A percentile compares a stretch with the other conserved stretches of the same genome.
Conservation (phyloP, 192 early-diverging fungal species). For the Coemansia reversa region DNA sequence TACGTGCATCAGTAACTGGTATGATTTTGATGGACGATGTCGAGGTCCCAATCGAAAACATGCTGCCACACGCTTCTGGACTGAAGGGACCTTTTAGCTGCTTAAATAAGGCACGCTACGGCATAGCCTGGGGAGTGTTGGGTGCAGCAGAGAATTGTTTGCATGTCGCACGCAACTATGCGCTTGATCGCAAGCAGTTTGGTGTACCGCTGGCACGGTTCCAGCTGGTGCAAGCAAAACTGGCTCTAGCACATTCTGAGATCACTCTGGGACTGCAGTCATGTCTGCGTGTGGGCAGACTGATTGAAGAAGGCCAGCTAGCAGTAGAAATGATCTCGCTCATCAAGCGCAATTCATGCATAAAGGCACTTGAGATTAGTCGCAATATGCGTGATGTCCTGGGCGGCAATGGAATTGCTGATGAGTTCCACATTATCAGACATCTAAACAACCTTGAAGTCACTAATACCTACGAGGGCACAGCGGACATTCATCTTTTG, state of each 20-base stretch:
- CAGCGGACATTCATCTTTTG: conserved; percentile 91
- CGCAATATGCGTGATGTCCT: conserved; percentile 87
- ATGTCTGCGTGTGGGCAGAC: conserved; percentile 84
- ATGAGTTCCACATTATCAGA: conserved; percentile 96
- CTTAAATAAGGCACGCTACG: conserved; percentile 95
- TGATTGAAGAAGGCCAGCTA: conserved; percentile 85
- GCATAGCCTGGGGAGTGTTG: conserved; percentile 95
- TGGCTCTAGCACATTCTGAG: conserved; percentile 92
- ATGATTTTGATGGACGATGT: conserved; percentile 99
- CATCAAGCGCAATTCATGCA: conserved; percentile 94
- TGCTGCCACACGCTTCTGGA: conserved; percentile 87
- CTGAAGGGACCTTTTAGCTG: conserved; percentile 96
- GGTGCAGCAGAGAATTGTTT: conserved; percentile 95
- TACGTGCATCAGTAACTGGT: conserved; percentile 91
- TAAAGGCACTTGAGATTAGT: conserved; percentile 91
- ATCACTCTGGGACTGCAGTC: conserved; percentile 88
- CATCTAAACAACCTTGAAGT: conserved; percentile 91
- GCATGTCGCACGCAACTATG: conserved; percentile 84
- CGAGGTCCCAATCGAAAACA: conserved; percentile 83
- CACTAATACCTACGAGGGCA: conserved; percentile 97
- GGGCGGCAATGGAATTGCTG: conserved; percentile 93
- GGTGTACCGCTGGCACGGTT: conserved; percentile 85
- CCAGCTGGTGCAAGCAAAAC: conserved; percentile 96
- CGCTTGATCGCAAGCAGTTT: conserved; percentile 89
- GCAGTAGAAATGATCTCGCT: conserved; percentile 95